A percentile compares a stretch with the other conserved stretches of the same genome.
phyloP scores from a whole-genome alignment of 257 asterid species.

The Solanum etuberosum region DNA sequence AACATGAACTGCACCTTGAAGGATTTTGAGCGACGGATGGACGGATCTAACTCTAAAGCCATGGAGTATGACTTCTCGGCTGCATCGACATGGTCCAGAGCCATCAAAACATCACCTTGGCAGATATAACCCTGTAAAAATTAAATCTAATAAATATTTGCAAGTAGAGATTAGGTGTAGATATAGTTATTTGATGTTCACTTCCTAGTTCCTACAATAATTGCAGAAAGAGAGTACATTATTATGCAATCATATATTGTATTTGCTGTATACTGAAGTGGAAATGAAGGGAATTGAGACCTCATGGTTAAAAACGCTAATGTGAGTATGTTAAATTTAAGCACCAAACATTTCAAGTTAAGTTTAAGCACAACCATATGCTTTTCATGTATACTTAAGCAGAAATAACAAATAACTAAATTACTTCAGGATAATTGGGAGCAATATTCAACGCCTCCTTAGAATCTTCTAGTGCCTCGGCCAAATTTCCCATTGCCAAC shows the following conservation, averaged over 20 bases:
- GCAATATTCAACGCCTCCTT: slow-evolving; percentile 51
- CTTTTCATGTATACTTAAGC: background rate
- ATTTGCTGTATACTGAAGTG: background rate
- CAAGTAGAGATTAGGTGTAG: background rate
- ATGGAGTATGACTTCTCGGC: slow-evolving; percentile 64
- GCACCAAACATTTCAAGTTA: background rate
- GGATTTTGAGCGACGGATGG: slow-evolving; percentile 67
- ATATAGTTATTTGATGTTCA: background rate
- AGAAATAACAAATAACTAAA: background rate
- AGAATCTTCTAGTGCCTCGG: slow-evolving; percentile 73
- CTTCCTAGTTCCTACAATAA: background rate
- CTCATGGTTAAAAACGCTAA: background rate
- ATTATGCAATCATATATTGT: background rate
- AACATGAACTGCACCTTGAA: slow-evolving; percentile 47
- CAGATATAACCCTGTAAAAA: slow-evolving; percentile 59
- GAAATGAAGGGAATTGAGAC: background rate
- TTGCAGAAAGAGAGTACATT: background rate
- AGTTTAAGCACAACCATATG: background rate
- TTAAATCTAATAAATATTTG: background rate
- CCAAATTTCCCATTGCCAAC: slow-evolving; percentile 47
- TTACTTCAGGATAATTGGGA: slow-evolving; percentile 53
- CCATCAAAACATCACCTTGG: slow-evolving; percentile 73
- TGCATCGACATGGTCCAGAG: slow-evolving; percentile 38
- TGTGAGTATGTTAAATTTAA: background rate
- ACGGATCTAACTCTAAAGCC: slow-evolving; percentile 62